Percentiles rank a stretch among this genome's conserved stretches.
These are phyloP conservation scores for Phyllosticta ampelicida DNA, from an alignment of 2,329 filamentous ascomycete genomes.

Conservation along the genomic window DNA sequence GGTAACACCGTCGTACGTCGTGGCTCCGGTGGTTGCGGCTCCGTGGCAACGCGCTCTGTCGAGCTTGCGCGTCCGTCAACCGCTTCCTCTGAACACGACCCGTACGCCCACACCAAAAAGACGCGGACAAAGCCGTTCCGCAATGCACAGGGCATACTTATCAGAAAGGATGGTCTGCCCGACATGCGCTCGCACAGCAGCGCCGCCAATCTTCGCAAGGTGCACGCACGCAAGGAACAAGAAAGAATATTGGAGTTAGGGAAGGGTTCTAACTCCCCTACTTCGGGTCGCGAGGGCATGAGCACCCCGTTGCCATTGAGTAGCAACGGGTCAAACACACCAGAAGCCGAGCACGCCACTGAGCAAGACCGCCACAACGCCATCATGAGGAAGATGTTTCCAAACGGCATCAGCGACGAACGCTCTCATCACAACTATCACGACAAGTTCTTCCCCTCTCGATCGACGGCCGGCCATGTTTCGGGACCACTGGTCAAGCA, in stretches of 20 bases:
- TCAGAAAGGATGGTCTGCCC: conserved; percentile 40
- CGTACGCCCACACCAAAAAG: conserved; percentile 35
- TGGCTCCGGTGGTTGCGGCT: conserved; percentile 22
- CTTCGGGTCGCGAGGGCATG: conserved; percentile 9
- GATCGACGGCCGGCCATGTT: neutral
- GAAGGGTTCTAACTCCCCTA: conserved; percentile 16
- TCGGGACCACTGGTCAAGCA: neutral
- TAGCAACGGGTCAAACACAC: neutral
- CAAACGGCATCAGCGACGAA: conserved; percentile 22
- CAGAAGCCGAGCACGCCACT: conserved; percentile 12
- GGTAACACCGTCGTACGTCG: conserved; percentile 21
- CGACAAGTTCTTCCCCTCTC: conserved; percentile 11
- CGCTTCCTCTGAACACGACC: conserved; percentile 19
- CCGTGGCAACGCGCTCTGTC: conserved; percentile 10
- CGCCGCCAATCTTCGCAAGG: conserved; percentile 41
- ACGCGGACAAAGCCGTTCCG: conserved; percentile 40
- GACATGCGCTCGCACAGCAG: conserved; percentile 43
- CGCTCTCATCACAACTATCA: conserved; percentile 5
- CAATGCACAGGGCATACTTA: conserved; percentile 40
- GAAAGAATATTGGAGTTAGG: conserved; percentile 7
- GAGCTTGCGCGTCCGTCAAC: conserved; percentile 16
- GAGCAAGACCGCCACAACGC: conserved; percentile 22
- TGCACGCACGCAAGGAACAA: conserved; percentile 38
- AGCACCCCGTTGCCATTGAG: conserved; percentile 14
- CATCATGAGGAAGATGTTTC: conserved; percentile 29